phyloP scores from a whole-genome alignment of 148 eudicot genomes.

The Amaranthus palmeri region DNA sequence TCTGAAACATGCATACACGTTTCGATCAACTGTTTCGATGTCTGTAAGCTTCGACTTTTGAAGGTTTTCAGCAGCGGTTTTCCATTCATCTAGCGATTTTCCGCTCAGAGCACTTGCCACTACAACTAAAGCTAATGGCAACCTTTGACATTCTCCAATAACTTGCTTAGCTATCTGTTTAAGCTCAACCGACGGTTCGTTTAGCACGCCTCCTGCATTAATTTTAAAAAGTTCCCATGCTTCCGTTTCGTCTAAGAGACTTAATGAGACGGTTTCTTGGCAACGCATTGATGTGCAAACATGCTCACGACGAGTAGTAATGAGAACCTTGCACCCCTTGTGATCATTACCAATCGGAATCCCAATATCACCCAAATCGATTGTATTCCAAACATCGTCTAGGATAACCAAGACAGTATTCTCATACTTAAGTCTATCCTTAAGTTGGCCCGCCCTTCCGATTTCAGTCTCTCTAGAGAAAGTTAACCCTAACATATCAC shows the following conservation, averaged over 20 bases:
- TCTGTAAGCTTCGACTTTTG: background rate
- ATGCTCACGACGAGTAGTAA: conserved; percentile 1
- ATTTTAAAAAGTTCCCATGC: background rate
- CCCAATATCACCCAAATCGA: conserved; percentile 2
- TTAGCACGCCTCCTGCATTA: background rate
- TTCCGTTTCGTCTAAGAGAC: background rate
- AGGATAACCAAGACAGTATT: conserved; percentile 1
- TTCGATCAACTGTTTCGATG: background rate
- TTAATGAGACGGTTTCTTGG: background rate
- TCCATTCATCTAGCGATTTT: background rate
- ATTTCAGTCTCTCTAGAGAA: background rate
- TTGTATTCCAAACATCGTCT: conserved; percentile 2
- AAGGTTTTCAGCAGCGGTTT: background rate
- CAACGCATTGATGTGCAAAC: background rate
- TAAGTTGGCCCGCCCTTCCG: conserved; percentile 3
- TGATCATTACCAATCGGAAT: conserved; percentile 2
- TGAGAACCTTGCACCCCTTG: conserved; percentile 2
- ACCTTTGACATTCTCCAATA: background rate
- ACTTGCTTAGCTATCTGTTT: background rate
- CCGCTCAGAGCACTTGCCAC: background rate
- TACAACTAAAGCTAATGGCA: background rate
- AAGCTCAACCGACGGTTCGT: background rate
- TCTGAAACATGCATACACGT: conserved; percentile 1
- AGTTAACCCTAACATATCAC: conserved; percentile 3
- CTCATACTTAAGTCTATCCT: background rate